Conservation (phyloP, 805 yeast species). For the Danielozyma ontarioensis region DNA sequence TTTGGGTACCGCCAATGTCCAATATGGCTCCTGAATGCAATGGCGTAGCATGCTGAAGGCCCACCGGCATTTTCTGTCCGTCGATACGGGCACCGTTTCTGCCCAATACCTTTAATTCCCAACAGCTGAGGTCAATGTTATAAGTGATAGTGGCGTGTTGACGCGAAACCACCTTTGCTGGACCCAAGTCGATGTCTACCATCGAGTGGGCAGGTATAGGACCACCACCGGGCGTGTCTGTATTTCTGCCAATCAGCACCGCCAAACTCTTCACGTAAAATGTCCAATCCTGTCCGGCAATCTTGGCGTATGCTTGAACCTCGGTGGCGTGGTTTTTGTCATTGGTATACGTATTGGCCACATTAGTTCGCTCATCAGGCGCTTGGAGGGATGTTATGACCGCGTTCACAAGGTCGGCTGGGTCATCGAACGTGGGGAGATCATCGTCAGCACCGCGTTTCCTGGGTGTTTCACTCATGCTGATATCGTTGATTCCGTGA, state of each 20-base stretch:
- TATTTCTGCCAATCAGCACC: constrained; percentile 82
- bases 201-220: constrained; percentile 5
- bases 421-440: constrained; percentile 47
- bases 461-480: constrained; percentile 16
- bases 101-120: constrained; percentile 84
- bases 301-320: constrained; percentile 97
- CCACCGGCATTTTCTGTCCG: constrained; percentile 51
- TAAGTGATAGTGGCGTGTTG: constrained; percentile 82
- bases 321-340: constrained; percentile 64
- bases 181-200: constrained; percentile 88
- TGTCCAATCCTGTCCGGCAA: constrained; percentile 92
- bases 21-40: constrained; percentile 83
- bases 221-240: constrained; percentile 31
- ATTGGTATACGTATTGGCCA: constrained; percentile 68
- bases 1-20: constrained; percentile 96
- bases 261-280: constrained; percentile 78
- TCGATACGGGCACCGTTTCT: constrained; percentile 93
- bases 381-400: constrained; percentile 64
- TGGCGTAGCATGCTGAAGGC: constrained; percentile 45
- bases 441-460: constrained; percentile 24
- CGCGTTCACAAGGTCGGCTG: constrained; percentile 62
- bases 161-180: constrained; percentile 94
- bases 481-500: too few relatives aligned
- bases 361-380: constrained; percentile 74
- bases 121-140: constrained; percentile 65